Percentiles rank a stretch among this genome's conserved stretches.
Conservation (phyloP, 768 basidiomycete species). For the Calocybe gangraenosa region DNA sequence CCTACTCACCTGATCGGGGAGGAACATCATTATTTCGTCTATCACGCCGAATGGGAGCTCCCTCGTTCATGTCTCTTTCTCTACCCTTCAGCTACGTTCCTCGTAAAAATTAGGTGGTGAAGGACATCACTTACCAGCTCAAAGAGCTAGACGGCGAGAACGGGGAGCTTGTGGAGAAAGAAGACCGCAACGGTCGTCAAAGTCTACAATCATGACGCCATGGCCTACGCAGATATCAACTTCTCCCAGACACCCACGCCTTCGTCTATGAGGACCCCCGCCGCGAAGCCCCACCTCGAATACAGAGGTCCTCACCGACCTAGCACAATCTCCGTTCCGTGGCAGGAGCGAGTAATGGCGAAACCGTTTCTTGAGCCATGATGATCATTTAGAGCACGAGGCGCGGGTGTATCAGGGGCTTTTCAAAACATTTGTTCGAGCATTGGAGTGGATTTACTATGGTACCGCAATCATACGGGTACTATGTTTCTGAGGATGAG, state of each 20-base stretch:
- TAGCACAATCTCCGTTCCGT: constrained; percentile 21
- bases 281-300: constrained; percentile 1
- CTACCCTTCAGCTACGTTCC: constrained; percentile 15
- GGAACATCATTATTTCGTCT: constrained; percentile 52
- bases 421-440: constrained; percentile 42
- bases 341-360: constrained; percentile 35
- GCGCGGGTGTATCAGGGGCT: constrained; percentile 39
- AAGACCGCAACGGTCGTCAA: constrained; percentile 6
- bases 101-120: constrained; percentile 34
- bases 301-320: constrained; percentile 12
- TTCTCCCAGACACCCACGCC: not conserved
- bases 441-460: constrained; percentile 49
- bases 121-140: constrained; percentile 21
- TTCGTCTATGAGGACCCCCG: not conserved
- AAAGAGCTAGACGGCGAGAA: constrained; percentile 23
- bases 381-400: constrained; percentile 34
- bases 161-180: constrained; percentile 12
- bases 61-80: constrained; percentile 9
- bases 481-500: constrained; percentile 34
- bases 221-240: not conserved
- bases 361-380: constrained; percentile 39
- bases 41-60: constrained; percentile 38
- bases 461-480: constrained; percentile 58
- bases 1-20: constrained; percentile 30
- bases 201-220: not conserved